Conservation (phyloP, 345 rosid genomes). For the Eucalyptus sp. region DNA sequence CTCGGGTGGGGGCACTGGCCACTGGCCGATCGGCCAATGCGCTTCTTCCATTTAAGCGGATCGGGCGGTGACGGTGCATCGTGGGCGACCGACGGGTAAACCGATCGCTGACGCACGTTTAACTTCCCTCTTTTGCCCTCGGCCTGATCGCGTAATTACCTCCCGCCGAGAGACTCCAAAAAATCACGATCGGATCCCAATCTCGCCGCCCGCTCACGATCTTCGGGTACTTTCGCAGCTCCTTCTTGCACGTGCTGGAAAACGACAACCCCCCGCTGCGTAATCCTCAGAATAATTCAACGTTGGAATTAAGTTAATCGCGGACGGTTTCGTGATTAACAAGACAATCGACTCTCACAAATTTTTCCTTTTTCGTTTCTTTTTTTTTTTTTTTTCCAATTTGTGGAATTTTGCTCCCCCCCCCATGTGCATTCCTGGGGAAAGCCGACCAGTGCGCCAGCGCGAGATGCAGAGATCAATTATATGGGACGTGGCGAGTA, state of each 20-base stretch:
- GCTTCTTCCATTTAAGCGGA: not conserved
- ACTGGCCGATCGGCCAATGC: not conserved
- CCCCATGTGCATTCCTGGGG: not conserved
- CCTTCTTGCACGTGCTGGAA: not conserved
- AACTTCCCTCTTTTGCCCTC: not conserved
- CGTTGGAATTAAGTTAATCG: not conserved
- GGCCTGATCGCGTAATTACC: not conserved
- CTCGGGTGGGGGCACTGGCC: not conserved
- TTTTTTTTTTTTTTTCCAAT: no score
- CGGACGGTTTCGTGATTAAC: not conserved
- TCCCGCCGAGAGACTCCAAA: not conserved
- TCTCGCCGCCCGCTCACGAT: not conserved
- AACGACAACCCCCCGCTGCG: not conserved
- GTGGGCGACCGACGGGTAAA: not conserved
- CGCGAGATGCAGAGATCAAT: not conserved
- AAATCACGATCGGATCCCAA: not conserved
- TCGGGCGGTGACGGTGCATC: not conserved
- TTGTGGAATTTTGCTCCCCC: not conserved
- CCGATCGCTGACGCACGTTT: not conserved
- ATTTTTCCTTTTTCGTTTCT: fast-evolving
- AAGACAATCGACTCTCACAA: not conserved
- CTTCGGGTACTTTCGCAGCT: not conserved
- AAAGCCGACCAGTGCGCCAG: not conserved
- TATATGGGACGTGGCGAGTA: not conserved
- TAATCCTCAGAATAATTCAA: not conserved